phyloP scores from a whole-genome alignment of 805 yeast species.

The Schwanniomyces vanrijiae region DNA sequence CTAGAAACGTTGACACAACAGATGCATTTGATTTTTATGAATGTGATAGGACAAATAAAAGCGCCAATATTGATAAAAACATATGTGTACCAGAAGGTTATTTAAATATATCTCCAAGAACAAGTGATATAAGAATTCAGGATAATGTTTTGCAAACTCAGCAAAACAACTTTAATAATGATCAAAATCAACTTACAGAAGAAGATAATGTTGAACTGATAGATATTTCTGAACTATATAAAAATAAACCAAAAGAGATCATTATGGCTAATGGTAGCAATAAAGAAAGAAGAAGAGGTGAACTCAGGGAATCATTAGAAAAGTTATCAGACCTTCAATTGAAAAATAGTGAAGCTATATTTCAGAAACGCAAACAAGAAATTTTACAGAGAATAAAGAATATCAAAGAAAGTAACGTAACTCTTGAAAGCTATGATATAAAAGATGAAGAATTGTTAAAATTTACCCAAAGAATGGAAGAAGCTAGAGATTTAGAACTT shows the following conservation, averaged over 20 bases:
- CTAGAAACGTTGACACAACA: slow-evolving; percentile 20
- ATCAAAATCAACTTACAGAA: neutral
- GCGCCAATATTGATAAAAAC: slow-evolving; percentile 4
- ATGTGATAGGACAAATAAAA: neutral
- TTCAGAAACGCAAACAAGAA: slow-evolving; percentile 19
- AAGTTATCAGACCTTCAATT: slow-evolving; percentile 18
- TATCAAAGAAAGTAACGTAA: slow-evolving; percentile 24
- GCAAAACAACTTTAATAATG: neutral
- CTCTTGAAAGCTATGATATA: slow-evolving; percentile 19
- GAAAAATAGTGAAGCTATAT: slow-evolving; percentile 17
- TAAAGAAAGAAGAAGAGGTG: slow-evolving; percentile 23
- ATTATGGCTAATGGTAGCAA: slow-evolving; percentile 12
- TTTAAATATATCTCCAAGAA: slow-evolving; percentile 5
- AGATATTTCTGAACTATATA: neutral
- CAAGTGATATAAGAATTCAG: slow-evolving; percentile 10
- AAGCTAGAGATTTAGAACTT: slow-evolving; percentile 31
- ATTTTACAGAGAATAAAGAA: slow-evolving; percentile 23
- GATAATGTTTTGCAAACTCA: neutral
- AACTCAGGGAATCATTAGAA: slow-evolving; percentile 12
- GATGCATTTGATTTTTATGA: slow-evolving; percentile 19
- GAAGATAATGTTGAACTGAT: neutral
- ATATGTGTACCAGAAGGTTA: slow-evolving; percentile 2
- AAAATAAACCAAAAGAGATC: slow-evolving; percentile 10
- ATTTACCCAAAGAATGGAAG: slow-evolving; percentile 17
- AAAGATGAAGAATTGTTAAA: slow-evolving; percentile 29